phyloP scores from a whole-genome alignment of 495 filamentous ascomycete species.

The Trichoderma parareesei region DNA sequence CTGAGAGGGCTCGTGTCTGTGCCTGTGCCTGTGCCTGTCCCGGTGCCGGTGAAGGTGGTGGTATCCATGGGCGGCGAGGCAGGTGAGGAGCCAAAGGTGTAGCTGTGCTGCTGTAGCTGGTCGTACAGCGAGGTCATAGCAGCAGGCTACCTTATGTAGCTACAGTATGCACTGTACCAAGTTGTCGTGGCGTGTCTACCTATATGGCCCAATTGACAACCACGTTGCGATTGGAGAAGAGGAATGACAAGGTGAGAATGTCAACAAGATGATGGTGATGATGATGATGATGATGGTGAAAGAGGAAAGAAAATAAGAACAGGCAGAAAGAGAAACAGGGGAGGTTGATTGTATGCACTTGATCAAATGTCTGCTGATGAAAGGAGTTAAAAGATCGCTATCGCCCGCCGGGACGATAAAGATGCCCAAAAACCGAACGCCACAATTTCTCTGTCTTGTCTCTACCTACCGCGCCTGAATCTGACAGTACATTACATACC shows the following conservation, averaged over 20 bases:
- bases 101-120: not conserved
- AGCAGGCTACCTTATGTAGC: no score
- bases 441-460: no score
- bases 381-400: not conserved
- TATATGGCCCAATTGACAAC: not conserved
- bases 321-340: not conserved
- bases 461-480: no score
- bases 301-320: not conserved
- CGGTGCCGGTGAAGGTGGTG: not conserved
- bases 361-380: not conserved
- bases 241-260: no score
- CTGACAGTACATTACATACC: no score
- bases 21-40: no score
- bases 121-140: not conserved
- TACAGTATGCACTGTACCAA: not conserved
- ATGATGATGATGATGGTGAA: not conserved
- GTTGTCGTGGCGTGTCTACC: not conserved
- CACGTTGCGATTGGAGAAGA: not conserved
- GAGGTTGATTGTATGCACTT: not conserved
- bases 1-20: not conserved
- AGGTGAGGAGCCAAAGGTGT: not conserved
- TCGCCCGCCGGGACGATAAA: not conserved
- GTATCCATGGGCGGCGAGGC: not conserved
- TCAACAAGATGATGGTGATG: no score
- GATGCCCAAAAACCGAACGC: not conserved